Evolutionary conservation across 179 eudicot genomes (phyloP).

Genomic region (Beta corolliflora): DNA sequence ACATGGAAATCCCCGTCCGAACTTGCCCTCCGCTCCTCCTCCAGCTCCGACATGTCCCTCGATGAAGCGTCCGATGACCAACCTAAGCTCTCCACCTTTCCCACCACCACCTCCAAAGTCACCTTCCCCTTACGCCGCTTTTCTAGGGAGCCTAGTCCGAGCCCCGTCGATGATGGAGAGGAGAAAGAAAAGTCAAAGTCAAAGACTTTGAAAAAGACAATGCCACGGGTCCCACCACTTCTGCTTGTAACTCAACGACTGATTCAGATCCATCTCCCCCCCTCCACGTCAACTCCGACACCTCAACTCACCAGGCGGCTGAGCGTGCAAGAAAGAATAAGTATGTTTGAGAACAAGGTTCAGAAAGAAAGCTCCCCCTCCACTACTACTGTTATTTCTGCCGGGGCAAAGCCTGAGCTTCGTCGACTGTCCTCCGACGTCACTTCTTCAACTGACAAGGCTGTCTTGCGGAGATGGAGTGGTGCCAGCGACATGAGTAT

Average conservation of each 20-base stretch:
- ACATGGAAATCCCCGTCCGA: slow-evolving; percentile 45
- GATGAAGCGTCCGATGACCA: slow-evolving; percentile 55
- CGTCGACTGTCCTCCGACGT: slow-evolving; percentile 77
- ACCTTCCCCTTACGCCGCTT: slow-evolving; percentile 38
- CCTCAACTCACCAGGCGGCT: slow-evolving; percentile 67
- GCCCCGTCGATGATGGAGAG: slow-evolving; percentile 23
- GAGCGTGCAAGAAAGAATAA: slow-evolving; percentile 94
- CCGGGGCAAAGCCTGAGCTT: slow-evolving; percentile 63
- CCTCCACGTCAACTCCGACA: slow-evolving; percentile 39
- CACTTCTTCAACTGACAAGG: slow-evolving; percentile 62
- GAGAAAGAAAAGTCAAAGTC: slow-evolving; percentile 40
- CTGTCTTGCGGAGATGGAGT: slow-evolving; percentile 97
- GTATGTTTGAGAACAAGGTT: slow-evolving; percentile 78
- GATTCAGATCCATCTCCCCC: slow-evolving; percentile 26
- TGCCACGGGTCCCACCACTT: slow-evolving; percentile 25
- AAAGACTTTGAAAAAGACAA: slow-evolving; percentile 27
- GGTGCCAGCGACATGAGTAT: slow-evolving; percentile 97
- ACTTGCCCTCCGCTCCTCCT: slow-evolving; percentile 63
- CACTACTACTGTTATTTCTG: slow-evolving; percentile 45
- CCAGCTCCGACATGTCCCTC: slow-evolving; percentile 82
- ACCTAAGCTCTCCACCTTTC: slow-evolving; percentile 37
- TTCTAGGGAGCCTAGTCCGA: slow-evolving; percentile 57
- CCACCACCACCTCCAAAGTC: slow-evolving; percentile 28
- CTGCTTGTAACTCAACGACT: slow-evolving; percentile 19
- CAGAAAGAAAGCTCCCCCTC: slow-evolving; percentile 71